These are phyloP conservation scores for Vanrija pseudolonga DNA, from an alignment of 1,284 basidiomycete species.

Conservation along the genomic window DNA sequence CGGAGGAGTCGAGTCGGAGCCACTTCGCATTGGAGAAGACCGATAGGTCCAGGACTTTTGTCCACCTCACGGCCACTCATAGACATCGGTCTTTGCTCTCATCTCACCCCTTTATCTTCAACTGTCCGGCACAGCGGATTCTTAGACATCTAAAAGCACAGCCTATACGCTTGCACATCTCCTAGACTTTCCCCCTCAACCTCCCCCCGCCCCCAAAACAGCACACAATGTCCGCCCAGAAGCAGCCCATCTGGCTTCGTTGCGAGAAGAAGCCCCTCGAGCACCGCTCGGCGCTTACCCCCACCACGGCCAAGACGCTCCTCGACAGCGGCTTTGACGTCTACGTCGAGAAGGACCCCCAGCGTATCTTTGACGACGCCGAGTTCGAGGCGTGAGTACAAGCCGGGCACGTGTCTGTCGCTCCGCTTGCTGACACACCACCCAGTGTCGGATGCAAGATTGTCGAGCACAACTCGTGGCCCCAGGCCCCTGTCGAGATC, in stretches of 20 bases:
- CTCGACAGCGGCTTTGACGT: constrained; percentile 90
- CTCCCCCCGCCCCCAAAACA: constrained; percentile 15
- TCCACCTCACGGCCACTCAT: too few species aligned
- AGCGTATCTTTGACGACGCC: constrained; percentile 90
- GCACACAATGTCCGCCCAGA: constrained; percentile 39
- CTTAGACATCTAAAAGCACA: not conserved
- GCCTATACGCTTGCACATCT: not conserved
- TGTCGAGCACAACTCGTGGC: constrained; percentile 87
- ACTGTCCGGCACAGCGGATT: too few species aligned
- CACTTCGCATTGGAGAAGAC: too few species aligned
- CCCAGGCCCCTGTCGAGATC: constrained; percentile 62
- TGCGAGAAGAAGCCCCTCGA: constrained; percentile 95
- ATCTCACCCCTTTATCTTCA: too few species aligned
- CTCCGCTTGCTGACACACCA: not conserved
- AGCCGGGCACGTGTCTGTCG: too few species aligned
- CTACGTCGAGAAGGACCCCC: constrained; percentile 86
- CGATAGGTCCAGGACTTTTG: too few species aligned
- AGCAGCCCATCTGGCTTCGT: constrained; percentile 70
- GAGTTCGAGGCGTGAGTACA: constrained; percentile 89
- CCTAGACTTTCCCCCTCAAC: too few species aligned
- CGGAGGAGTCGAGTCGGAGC: too few species aligned
- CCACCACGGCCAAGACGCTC: constrained; percentile 83
- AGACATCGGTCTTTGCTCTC: too few species aligned
- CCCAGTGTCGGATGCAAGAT: constrained; percentile 86
- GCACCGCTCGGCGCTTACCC: constrained; percentile 87